Evolutionary conservation across 192 early-diverging fungal species (phyloP), one percentile per base, ranked within the genome.

Genomic region (Mortierella antarctica): DNA sequence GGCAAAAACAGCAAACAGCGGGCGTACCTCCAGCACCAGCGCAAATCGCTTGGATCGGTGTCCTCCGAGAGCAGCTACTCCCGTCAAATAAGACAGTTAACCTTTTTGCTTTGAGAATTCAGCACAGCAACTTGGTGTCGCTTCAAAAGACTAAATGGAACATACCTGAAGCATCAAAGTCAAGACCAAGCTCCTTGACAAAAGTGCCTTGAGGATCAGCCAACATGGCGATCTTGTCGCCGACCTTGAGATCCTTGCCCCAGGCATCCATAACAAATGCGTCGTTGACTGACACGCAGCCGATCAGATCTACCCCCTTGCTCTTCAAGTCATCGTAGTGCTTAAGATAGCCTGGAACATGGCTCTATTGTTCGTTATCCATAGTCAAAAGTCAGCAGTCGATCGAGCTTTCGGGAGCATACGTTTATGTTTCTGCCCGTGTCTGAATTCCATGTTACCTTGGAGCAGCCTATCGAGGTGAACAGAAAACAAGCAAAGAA

Each of bases 251-350:
- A 40, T 71, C 55, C 57, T 75, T 74, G 48, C 62, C 82, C 88
- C 88, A 89, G 15, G 88, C 88, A 65, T 86, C 69, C 82, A 88
- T 70, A 20, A 90, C 85, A 61, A 82, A 89, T 5, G 87, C 86
- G 31, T 88, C 85, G 67, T 90, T 87, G 23, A 88, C 84, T 31
- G 85, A 50, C 12, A 88, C 67, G 44, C 86, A 87, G 31, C 73
- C 80, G 13, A 90, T 81, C 49, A 71, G 47, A 46, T 89, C 86
- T 0, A 90, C 84, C 11, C 88, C 88, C 59, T 88, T 88, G 18
- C 58, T 54, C 52, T 85, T 88, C 52, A 89, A 60, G 7, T 84
- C 74, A 21, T 71, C 60, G 23, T 69, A 73, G n/a, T 87, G 67
- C 61, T 86, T 80, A 18, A 89, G 40, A 54, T 83, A 90, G 9